Percentiles rank a stretch among this genome's conserved stretches.
Evolutionary conservation across 2,329 filamentous ascomycete genomes (phyloP).

Genomic region (Xylariaceae sp.): DNA sequence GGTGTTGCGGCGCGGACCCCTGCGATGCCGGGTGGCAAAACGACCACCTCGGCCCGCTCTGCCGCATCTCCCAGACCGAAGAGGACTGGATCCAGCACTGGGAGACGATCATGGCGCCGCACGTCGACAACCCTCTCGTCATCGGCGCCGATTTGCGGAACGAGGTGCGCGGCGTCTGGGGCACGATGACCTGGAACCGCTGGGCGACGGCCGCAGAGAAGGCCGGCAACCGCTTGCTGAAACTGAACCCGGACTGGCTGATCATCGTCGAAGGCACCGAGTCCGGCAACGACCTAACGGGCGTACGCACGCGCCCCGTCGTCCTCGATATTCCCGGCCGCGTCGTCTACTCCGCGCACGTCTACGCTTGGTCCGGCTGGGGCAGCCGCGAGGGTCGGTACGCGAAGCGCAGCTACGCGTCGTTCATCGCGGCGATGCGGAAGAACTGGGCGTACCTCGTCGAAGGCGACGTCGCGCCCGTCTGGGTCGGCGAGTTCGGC

Average conservation of each 20-base stretch:
- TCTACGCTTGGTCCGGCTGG: slow-evolving; percentile 69
- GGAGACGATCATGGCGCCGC: slow-evolving; percentile 59
- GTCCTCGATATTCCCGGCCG: slow-evolving; percentile 49
- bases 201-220: slow-evolving; percentile 63
- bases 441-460: slow-evolving; percentile 65
- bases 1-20: slow-evolving; percentile 66
- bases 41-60: slow-evolving; percentile 57
- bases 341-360: slow-evolving; percentile 65
- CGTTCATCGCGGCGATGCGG: slow-evolving; percentile 60
- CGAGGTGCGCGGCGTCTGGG: slow-evolving; percentile 66
- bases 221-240: slow-evolving; percentile 57
- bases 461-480: slow-evolving; percentile 51
- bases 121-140: slow-evolving; percentile 56
- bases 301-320: slow-evolving; percentile 53
- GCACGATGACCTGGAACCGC: slow-evolving; percentile 61
- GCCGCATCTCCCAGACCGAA: slow-evolving; percentile 59
- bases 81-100: slow-evolving; percentile 64
- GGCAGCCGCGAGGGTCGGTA: slow-evolving; percentile 58
- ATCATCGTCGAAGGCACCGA: slow-evolving; percentile 66
- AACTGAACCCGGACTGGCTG: slow-evolving; percentile 60
- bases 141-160: slow-evolving; percentile 66
- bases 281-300: slow-evolving; percentile 61
- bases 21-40: slow-evolving; percentile 67
- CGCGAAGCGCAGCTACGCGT: slow-evolving; percentile 55
- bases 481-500: slow-evolving; percentile 68